phyloP scores from a whole-genome alignment of 345 rosid species.

The Populus simonii region DNA sequence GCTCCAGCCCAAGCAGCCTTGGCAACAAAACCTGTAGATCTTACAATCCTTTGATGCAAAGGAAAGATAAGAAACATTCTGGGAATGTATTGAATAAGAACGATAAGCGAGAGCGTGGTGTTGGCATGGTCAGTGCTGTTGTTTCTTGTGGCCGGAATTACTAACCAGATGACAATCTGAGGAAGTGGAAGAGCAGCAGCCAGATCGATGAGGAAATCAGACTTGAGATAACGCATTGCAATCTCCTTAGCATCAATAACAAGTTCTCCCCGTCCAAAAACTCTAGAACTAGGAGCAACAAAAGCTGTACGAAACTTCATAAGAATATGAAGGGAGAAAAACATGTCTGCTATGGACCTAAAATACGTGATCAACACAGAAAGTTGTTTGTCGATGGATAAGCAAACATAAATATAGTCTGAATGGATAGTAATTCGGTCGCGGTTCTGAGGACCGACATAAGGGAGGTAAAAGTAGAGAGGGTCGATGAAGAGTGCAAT shows the following conservation, averaged over 20 bases:
- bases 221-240: slow-evolving; percentile 54
- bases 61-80: slow-evolving; percentile 28
- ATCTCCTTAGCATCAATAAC: slow-evolving; percentile 79
- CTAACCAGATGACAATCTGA: slow-evolving; percentile 30
- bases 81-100: slow-evolving; percentile 31
- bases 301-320: slow-evolving; percentile 87
- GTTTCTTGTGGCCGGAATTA: slow-evolving; percentile 19
- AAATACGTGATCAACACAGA: slow-evolving; percentile 59
- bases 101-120: slow-evolving; percentile 16
- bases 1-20: slow-evolving; percentile 43
- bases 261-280: slow-evolving; percentile 83
- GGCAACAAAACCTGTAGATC: slow-evolving; percentile 28
- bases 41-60: slow-evolving; percentile 24
- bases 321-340: slow-evolving; percentile 56
- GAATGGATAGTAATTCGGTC: background rate
- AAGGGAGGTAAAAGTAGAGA: slow-evolving; percentile 70
- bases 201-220: slow-evolving; percentile 69
- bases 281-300: slow-evolving; percentile 67
- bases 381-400: slow-evolving; percentile 42
- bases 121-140: slow-evolving; percentile 12
- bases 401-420: slow-evolving; percentile 39
- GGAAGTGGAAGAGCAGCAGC: slow-evolving; percentile 87
- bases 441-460: slow-evolving; percentile 34
- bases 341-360: slow-evolving; percentile 61
- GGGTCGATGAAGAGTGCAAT: slow-evolving; percentile 88